phyloP scores from a whole-genome alignment of 805 yeast genomes.

The Spathaspora hagerdaliae region DNA sequence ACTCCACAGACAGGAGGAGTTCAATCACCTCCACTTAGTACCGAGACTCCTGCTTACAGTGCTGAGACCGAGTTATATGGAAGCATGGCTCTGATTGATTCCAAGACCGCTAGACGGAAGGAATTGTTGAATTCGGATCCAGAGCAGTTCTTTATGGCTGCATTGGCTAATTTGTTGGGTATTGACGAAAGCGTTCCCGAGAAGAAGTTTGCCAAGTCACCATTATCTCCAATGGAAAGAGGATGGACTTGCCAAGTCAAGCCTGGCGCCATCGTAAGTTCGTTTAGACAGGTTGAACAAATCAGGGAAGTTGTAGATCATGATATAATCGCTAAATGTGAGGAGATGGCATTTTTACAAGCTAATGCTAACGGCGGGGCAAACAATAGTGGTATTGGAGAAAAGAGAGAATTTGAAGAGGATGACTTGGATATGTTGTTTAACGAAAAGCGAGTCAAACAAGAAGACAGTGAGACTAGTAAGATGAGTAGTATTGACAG shows the following conservation, averaged over 20 bases:
- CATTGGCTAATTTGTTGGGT: conserved; percentile 48
- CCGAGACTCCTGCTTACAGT: conserved; percentile 6
- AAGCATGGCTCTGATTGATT: conserved; percentile 28
- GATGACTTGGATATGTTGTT: conserved; percentile 35
- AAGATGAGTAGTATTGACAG: conserved; percentile 9
- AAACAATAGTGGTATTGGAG: conserved; percentile 4
- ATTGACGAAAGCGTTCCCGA: conserved; percentile 26
- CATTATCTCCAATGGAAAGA: conserved; percentile 34
- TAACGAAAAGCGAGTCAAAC: conserved; percentile 30
- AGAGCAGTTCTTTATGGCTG: conserved; percentile 45
- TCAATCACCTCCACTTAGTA: conserved; percentile 25
- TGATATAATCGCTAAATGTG: conserved; percentile 22
- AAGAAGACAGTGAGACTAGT: neutral
- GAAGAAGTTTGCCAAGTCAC: conserved; percentile 18
- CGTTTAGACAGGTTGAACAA: conserved; percentile 42
- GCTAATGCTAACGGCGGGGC: neutral
- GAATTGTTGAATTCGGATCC: conserved; percentile 46
- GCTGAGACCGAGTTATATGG: conserved; percentile 22
- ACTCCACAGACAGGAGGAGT: conserved; percentile 24
- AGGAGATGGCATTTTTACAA: conserved; percentile 7
- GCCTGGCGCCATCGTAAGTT: conserved; percentile 40
- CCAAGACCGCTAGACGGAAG: conserved; percentile 41
- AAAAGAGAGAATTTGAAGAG: conserved; percentile 21
- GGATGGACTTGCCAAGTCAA: conserved; percentile 45
- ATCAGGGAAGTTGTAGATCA: conserved; percentile 30